Percentiles rank a stretch among this genome's conserved stretches.
Conservation (phyloP, 768 basidiomycete species). For the Suillus subaureus region DNA sequence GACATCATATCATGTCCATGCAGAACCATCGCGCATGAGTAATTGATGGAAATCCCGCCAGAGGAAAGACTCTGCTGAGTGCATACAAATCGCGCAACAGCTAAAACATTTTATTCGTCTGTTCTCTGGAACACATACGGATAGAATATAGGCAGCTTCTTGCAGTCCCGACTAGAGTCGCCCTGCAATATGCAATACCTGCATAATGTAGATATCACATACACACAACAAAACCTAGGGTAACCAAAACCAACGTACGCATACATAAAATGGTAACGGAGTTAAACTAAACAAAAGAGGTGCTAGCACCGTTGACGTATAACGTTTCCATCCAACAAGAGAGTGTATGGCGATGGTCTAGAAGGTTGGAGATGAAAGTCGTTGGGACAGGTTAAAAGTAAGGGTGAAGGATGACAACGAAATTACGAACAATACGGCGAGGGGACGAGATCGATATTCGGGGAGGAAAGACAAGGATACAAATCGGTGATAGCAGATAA, state of each 20-base stretch:
- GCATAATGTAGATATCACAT: constrained; percentile 11
- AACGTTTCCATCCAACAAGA: constrained; percentile 10
- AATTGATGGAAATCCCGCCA: not conserved
- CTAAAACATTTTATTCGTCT: not conserved
- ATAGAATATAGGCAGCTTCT: not conserved
- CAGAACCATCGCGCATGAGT: not conserved
- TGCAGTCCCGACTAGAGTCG: not conserved
- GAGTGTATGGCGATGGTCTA: constrained; percentile 11
- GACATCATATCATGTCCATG: not conserved
- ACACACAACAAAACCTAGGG: constrained; percentile 21
- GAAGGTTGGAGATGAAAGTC: constrained; percentile 14
- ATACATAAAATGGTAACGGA: constrained; percentile 18
- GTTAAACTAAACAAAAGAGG: constrained; percentile 19
- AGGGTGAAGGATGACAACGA: constrained; percentile 17
- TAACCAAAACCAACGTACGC: constrained; percentile 20
- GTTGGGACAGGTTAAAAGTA: constrained; percentile 29
- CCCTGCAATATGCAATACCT: constrained; percentile 6
- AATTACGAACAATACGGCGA: constrained; percentile 22
- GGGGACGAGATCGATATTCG: constrained; percentile 10
- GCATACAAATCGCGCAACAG: not conserved
- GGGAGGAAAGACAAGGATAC: constrained; percentile 22
- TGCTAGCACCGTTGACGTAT: constrained; percentile 9
- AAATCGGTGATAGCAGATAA: constrained; percentile 34
- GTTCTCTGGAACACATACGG: not conserved
- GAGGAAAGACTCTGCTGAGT: not conserved